A percentile compares a stretch with the other conserved stretches of the same genome.
These are phyloP conservation scores for Skeletonema potamos DNA, from an alignment of 108 stramenopile genomes.

Conservation along the genomic window DNA sequence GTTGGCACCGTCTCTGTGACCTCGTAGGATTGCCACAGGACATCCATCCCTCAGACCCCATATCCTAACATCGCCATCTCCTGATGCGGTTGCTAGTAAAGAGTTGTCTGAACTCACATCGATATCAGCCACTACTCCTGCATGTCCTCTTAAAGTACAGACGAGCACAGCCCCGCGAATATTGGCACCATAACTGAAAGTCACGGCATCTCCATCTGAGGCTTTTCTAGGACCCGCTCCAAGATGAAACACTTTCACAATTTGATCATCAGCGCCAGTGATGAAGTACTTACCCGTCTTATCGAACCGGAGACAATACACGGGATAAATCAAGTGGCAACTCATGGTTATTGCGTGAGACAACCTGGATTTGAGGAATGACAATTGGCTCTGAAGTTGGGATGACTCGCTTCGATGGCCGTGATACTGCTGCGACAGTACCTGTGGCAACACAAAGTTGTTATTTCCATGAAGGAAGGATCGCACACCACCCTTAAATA, in stretches of 20 bases:
- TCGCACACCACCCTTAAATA: constrained; percentile 1
- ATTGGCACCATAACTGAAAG: constrained; percentile 63
- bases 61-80: constrained; percentile 84
- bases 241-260: constrained; percentile 89
- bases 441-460: constrained; percentile 18
- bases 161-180: constrained; percentile 75
- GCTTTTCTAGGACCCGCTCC: constrained; percentile 27
- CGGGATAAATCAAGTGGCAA: constrained; percentile 81
- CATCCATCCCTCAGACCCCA: constrained; percentile 87
- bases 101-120: constrained; percentile 90
- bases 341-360: constrained; percentile 82
- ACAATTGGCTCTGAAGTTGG: constrained; percentile 28
- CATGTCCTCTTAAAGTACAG: constrained; percentile 89
- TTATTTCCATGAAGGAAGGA: constrained; percentile 1
- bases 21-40: constrained; percentile 81
- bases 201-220: background rate
- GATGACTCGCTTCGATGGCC: constrained; percentile 1
- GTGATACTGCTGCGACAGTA: constrained; percentile 35
- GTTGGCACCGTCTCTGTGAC: constrained; percentile 79
- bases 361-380: constrained; percentile 53
- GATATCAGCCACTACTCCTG: constrained; percentile 90
- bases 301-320: constrained; percentile 92
- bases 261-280: constrained; percentile 93
- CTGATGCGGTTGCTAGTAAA: constrained; percentile 88
- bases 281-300: constrained; percentile 87